Conservation (phyloP, 2,329 filamentous ascomycete genomes). For the Diaporthe caulivora region DNA sequence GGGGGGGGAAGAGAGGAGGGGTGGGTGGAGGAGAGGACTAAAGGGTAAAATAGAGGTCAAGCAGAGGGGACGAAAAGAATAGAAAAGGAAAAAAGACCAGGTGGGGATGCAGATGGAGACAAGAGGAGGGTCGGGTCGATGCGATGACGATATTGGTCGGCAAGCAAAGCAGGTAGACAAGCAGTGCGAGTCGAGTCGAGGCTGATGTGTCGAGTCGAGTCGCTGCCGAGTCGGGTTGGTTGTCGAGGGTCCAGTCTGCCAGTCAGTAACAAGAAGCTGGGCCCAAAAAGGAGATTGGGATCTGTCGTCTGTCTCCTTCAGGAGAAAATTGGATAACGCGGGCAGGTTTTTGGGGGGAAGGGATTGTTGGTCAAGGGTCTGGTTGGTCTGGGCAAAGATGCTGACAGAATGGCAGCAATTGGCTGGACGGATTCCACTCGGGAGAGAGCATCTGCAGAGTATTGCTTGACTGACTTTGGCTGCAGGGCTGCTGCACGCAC, state of each 20-base stretch:
- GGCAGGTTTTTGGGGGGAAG: neutral
- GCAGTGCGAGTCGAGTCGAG: slow-evolving; percentile 10
- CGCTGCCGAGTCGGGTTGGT: too few relatives aligned
- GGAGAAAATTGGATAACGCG: slow-evolving; percentile 21
- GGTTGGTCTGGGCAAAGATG: neutral
- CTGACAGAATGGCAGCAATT: neutral
- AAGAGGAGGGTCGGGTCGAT: slow-evolving; percentile 4
- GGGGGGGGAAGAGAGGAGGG: neutral
- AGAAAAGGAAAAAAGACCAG: neutral
- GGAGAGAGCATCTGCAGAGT: too few relatives aligned
- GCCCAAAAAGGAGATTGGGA: slow-evolving; percentile 29
- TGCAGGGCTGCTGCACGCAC: neutral
- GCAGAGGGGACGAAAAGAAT: neutral
- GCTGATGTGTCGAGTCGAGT: slow-evolving; percentile 9
- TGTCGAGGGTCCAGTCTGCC: slow-evolving; percentile 21
- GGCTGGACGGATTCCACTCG: too few relatives aligned
- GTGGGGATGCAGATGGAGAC: neutral
- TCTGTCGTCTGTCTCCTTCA: slow-evolving; percentile 22
- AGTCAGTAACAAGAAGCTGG: neutral
- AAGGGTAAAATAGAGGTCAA: neutral
- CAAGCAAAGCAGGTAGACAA: too few relatives aligned
- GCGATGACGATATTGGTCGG: slow-evolving; percentile 25
- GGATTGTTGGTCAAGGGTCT: neutral
- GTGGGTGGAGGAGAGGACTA: slow-evolving; percentile 6
- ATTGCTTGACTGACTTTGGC: neutral